Conservation (phyloP, 2,329 filamentous ascomycete genomes). For the Pestalotiopsis sp. region DNA sequence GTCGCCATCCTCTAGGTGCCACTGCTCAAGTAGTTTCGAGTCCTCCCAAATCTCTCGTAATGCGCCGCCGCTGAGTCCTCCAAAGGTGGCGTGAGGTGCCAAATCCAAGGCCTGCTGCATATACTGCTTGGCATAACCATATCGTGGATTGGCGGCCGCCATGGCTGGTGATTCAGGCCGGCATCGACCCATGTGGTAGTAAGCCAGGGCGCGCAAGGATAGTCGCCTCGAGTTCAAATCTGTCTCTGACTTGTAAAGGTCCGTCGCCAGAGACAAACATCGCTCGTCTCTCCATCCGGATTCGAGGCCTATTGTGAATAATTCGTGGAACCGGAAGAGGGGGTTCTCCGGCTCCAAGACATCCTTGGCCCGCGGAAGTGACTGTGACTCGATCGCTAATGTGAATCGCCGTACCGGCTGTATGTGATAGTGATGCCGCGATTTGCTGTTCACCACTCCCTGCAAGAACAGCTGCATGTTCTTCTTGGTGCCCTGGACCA, state of each 20-base stretch:
- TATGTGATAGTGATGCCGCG: conserved; percentile 2
- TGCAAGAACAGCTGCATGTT: conserved; percentile 7
- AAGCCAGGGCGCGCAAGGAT: conserved; percentile 9
- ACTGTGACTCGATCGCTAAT: not conserved
- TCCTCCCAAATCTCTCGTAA: conserved; percentile 9
- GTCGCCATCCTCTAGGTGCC: conserved; percentile 9
- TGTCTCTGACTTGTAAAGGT: conserved; percentile 4
- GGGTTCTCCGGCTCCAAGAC: conserved; percentile 1
- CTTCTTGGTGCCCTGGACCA: not conserved
- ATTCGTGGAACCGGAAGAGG: conserved; percentile 7
- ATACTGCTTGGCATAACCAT: conserved; percentile 7
- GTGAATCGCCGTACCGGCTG: conserved; percentile 1
- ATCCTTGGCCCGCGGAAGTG: not conserved
- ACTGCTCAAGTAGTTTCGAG: conserved; percentile 10
- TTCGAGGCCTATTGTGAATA: conserved; percentile 3
- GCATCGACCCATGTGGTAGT: conserved; percentile 9
- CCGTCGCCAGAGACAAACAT: not conserved
- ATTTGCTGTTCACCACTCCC: conserved; percentile 6
- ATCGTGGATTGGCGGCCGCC: not conserved
- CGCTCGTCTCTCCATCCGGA: conserved; percentile 3
- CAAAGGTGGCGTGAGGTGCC: not conserved
- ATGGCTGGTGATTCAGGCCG: not conserved
- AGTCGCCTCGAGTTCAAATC: conserved; percentile 1
- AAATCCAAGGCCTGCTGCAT: conserved; percentile 6
- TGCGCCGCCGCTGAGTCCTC: not conserved